Percentiles rank a stretch among this genome's conserved stretches.
Evolutionary conservation across 148 eudicot species (phyloP).

Genomic region (Chenopodium album): DNA sequence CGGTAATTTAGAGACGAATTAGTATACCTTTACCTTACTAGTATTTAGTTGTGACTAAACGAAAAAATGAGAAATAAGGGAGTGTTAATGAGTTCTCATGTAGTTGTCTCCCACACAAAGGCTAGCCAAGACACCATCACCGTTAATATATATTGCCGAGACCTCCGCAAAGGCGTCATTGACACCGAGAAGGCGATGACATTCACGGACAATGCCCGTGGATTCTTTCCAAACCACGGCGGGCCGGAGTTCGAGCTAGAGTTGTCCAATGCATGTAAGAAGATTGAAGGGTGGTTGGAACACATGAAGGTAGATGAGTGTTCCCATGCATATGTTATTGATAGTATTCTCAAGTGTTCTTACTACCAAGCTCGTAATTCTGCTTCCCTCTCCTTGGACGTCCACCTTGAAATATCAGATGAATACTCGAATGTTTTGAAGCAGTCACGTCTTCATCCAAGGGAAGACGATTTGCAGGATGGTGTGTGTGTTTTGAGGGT

Average conservation of each 20-base stretch:
- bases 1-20: too few relatives aligned
- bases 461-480: not conserved
- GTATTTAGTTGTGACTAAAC: too few relatives aligned
- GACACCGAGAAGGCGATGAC: not conserved
- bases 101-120: not conserved
- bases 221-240: not conserved
- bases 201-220: not conserved
- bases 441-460: not conserved
- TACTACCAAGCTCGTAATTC: not conserved
- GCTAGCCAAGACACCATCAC: not conserved
- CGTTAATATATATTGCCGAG: not conserved
- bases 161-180: not conserved
- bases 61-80: not conserved
- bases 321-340: not conserved
- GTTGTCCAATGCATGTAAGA: not conserved
- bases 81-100: not conserved
- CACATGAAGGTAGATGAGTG: not conserved
- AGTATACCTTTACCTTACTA: too few relatives aligned
- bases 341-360: not conserved
- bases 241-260: not conserved
- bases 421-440: not conserved
- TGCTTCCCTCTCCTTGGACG: too few relatives aligned
- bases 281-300: not conserved
- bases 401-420: too few relatives aligned
- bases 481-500: not conserved